A percentile compares a stretch with the other conserved stretches of the same genome.
phyloP scores from a whole-genome alignment of 768 basidiomycete genomes.

The Amanita thiersii region DNA sequence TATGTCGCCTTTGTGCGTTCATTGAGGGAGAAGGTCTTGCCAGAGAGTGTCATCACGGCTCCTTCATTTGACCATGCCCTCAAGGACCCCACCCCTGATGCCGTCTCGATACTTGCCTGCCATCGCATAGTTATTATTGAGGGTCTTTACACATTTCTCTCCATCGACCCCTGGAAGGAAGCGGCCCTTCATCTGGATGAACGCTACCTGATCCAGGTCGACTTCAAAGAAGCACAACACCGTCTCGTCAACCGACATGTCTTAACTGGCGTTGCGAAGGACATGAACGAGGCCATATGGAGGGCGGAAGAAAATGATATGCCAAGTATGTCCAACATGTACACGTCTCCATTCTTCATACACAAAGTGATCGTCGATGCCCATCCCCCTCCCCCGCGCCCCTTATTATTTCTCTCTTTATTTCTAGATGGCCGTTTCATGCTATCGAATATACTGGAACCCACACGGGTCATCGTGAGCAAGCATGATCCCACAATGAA shows the following conservation, averaged over 20 bases:
- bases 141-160: constrained; percentile 80
- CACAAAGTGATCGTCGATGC: neutral
- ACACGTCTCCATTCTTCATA: constrained; percentile 2
- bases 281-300: constrained; percentile 55
- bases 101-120: constrained; percentile 44
- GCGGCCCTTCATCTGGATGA: constrained; percentile 66
- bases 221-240: constrained; percentile 42
- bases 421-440: constrained; percentile 37
- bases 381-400: constrained; percentile 2
- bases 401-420: constrained; percentile 4
- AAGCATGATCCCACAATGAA: constrained; percentile 17
- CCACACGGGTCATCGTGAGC: constrained; percentile 34
- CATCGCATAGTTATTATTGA: constrained; percentile 84
- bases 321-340: constrained; percentile 43
- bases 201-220: constrained; percentile 65
- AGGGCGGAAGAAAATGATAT: constrained; percentile 74
- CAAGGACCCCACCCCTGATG: constrained; percentile 72
- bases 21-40: constrained; percentile 31
- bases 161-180: constrained; percentile 63
- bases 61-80: constrained; percentile 84
- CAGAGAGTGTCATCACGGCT: constrained; percentile 38
- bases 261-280: constrained; percentile 63
- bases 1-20: constrained; percentile 62
- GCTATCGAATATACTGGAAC: constrained; percentile 34
- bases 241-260: constrained; percentile 70